Conservation (phyloP, 139 green algal genomes). For the Monoraphidium neglectum region DNA sequence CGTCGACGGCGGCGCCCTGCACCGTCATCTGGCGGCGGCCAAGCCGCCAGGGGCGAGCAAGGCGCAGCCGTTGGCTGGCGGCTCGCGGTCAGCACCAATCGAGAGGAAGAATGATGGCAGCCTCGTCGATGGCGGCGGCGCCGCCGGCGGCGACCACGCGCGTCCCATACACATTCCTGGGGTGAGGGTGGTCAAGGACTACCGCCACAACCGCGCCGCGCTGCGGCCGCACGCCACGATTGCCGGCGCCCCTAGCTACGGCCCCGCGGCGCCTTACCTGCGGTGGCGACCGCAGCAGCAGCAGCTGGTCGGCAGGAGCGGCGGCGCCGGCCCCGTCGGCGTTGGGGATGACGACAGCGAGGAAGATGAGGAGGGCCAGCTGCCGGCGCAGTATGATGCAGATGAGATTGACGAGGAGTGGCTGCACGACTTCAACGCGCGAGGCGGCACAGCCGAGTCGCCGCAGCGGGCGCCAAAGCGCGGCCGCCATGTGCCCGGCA, state of each 20-base stretch:
- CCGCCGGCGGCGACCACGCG: background rate
- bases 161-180: constrained; percentile 20
- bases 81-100: background rate
- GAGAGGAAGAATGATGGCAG: background rate
- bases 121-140: background rate
- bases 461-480: background rate
- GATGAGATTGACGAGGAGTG: constrained; percentile 18
- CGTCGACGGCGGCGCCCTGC: constrained; percentile 24
- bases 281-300: constrained; percentile 5
- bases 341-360: too few species aligned
- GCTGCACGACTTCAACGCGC: constrained; percentile 16
- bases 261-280: constrained; percentile 23
- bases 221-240: background rate
- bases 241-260: background rate
- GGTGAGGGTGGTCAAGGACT: constrained; percentile 19
- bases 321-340: too few species aligned
- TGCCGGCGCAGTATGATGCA: constrained; percentile 14
- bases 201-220: constrained; percentile 12
- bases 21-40: constrained; percentile 11
- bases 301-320: too few species aligned
- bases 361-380: constrained; percentile 24
- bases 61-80: constrained; percentile 6
- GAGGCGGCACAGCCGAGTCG: constrained; percentile 10
- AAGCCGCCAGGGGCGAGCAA: constrained; percentile 16
- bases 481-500: background rate